Percentiles rank a stretch among this genome's conserved stretches.
These are phyloP conservation scores for Laetiporus sulphureus DNA, from an alignment of 1,284 basidiomycete genomes.

Conservation along the genomic window DNA sequence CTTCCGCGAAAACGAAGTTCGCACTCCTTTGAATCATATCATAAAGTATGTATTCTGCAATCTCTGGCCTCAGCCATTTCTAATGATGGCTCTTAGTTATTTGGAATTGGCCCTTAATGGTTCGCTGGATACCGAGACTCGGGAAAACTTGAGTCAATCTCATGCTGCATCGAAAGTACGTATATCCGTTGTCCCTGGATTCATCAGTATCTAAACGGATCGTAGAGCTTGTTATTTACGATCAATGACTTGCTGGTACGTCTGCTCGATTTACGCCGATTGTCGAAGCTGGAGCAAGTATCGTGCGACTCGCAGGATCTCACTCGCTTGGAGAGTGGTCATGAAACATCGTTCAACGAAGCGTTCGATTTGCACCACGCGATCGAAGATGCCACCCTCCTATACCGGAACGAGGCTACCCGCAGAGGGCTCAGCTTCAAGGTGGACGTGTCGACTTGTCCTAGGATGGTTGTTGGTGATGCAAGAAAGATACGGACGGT, in stretches of 20 bases:
- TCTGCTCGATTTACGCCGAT: conserved; percentile 2
- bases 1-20: conserved; percentile 35
- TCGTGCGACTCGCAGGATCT: conserved; percentile 48
- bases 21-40: conserved; percentile 72
- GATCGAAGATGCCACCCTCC: conserved; percentile 63
- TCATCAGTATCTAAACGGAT: background rate
- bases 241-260: conserved; percentile 79
- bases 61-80: background rate
- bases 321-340: conserved; percentile 76
- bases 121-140: conserved; percentile 69
- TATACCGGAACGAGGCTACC: conserved; percentile 64
- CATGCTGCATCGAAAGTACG: conserved; percentile 76
- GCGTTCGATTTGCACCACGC: conserved; percentile 71
- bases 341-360: conserved; percentile 78
- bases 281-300: conserved; percentile 9
- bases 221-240: conserved; percentile 64
- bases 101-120: conserved; percentile 83
- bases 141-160: conserved; percentile 73
- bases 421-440: conserved; percentile 63
- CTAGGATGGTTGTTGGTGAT: conserved; percentile 63
- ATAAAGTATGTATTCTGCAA: conserved; percentile 44
- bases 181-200: background rate
- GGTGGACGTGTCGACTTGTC: conserved; percentile 49
- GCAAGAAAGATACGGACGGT: conserved; percentile 74
- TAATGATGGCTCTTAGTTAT: conserved; percentile 42